Base-by-base conservation (phyloP, 345 rosid species). In the Trapa incisa region DNA sequence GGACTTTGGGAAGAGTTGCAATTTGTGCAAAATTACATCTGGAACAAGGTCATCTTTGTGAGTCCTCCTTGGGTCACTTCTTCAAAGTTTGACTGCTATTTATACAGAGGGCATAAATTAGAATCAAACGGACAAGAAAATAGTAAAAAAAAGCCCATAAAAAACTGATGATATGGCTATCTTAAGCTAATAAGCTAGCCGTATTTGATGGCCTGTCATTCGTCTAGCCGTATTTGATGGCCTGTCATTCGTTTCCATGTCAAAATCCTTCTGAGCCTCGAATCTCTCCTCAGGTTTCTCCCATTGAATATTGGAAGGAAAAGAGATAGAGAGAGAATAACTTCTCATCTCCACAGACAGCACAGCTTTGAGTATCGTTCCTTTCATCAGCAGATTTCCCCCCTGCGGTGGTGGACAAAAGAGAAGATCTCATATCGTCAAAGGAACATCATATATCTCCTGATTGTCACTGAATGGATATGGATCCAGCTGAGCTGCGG, bases 401-500 rank as follows among this genome's bases (percentile, higher is more conserved):
- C 29, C 29, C 29, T 22, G 29, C 29, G 0, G 29, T 22, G 29
- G 29, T 22, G 29, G 6, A 39, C 42, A 39, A 39, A 6, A 6
- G 4, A 3, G 42, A 39, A 39, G 42, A 39, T 39, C 42, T 39
- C 42, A 39, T 39, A 39, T 39, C 42, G 42, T 39, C 29, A 6
- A 6, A 3, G 4, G 42, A 39, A 39, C 4, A 39, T 39, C 42
- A 3, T 6, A 39, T 39, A 39, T 39, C 42, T 0, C 6, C 42
- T 39, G 42, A 39, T 36, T 61, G 13, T 16, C 22, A 45, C 12
- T 45, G 47, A 12, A n/a, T 54, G 60, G 60, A 54, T 16, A 88
- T 90, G 91, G 96, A 89, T 69, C 79, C 84, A 11, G 81, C 83
- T 1, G 96, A 91, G 77, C 83, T 85, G 17, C 81, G 80, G 1